A percentile compares a stretch with the other conserved stretches of the same genome.
phyloP scores from a whole-genome alignment of 2,329 filamentous ascomycete species.

The Trichophyton schoenleinii region DNA sequence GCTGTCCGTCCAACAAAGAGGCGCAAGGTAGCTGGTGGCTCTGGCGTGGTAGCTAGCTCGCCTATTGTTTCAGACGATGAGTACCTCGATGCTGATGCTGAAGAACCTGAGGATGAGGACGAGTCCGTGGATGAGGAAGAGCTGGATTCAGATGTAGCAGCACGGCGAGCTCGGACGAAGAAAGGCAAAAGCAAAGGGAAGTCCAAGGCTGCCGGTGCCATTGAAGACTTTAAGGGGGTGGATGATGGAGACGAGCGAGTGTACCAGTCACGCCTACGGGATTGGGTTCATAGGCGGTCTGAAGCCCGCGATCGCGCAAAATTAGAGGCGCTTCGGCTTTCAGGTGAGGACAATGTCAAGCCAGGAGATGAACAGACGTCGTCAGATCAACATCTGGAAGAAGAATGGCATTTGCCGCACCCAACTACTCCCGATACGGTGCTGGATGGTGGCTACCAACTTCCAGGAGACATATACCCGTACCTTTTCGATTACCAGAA shows the following conservation, averaged over 20 bases:
- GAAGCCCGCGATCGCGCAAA: conserved; percentile 42
- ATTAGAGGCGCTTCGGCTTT: conserved; percentile 25
- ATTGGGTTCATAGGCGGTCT: conserved; percentile 58
- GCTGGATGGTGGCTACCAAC: conserved; percentile 60
- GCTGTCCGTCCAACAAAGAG: conserved; percentile 23
- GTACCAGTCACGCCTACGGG: conserved; percentile 61
- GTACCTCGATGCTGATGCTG: conserved; percentile 15
- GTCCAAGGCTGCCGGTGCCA: conserved; percentile 21
- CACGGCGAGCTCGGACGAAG: conserved; percentile 15
- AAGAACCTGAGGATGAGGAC: conserved; percentile 8
- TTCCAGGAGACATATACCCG: conserved; percentile 87
- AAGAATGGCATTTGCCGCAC: conserved; percentile 76
- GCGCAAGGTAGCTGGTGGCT: conserved; percentile 20
- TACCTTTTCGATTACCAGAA: conserved; percentile 95
- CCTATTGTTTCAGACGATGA: conserved; percentile 23
- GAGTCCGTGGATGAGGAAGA: conserved; percentile 11
- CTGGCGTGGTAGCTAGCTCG: neutral
- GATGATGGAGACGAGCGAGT: conserved; percentile 82
- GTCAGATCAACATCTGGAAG: conserved; percentile 20
- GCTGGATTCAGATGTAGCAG: conserved; percentile 7
- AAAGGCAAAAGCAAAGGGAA: conserved; percentile 21
- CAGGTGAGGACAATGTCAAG: conserved; percentile 22
- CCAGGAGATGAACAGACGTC: conserved; percentile 14
- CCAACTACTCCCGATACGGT: conserved; percentile 65
- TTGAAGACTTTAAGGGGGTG: conserved; percentile 50